Conservation (phyloP, 1,139 yeast genomes). For the Diutina sp. region DNA sequence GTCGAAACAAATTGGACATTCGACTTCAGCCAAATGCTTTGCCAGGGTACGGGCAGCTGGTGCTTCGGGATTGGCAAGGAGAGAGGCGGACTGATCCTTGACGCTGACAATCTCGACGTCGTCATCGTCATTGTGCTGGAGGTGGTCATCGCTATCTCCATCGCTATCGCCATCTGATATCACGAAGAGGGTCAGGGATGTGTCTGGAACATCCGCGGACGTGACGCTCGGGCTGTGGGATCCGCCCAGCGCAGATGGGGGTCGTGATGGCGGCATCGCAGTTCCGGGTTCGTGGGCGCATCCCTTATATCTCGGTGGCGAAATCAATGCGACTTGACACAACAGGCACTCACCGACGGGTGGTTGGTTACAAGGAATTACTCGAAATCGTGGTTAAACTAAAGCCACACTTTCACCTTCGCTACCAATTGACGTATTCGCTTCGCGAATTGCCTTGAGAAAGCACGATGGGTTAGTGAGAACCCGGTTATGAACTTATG, state of each 20-base stretch:
- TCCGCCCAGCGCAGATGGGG: neutral
- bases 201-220: neutral
- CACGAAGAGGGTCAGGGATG: neutral
- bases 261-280: neutral
- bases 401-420: neutral
- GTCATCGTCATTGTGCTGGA: slow-evolving; percentile 13
- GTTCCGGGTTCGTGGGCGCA: neutral
- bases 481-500: neutral
- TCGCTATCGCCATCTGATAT: neutral
- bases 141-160: neutral
- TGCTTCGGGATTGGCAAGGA: slow-evolving; percentile 15
- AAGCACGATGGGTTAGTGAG: neutral
- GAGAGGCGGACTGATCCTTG: slow-evolving; percentile 20
- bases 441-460: neutral
- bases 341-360: neutral
- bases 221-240: neutral
- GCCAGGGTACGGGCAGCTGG: slow-evolving; percentile 8
- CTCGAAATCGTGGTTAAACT: too few species aligned
- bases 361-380: too few species aligned
- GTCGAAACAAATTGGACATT: slow-evolving; percentile 37
- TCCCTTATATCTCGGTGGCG: neutral
- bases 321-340: neutral
- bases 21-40: slow-evolving; percentile 23
- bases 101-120: slow-evolving; percentile 29
- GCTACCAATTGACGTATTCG: neutral